phyloP scores from a whole-genome alignment of 805 yeast species.

The Kodamaea kaohsiungensis region DNA sequence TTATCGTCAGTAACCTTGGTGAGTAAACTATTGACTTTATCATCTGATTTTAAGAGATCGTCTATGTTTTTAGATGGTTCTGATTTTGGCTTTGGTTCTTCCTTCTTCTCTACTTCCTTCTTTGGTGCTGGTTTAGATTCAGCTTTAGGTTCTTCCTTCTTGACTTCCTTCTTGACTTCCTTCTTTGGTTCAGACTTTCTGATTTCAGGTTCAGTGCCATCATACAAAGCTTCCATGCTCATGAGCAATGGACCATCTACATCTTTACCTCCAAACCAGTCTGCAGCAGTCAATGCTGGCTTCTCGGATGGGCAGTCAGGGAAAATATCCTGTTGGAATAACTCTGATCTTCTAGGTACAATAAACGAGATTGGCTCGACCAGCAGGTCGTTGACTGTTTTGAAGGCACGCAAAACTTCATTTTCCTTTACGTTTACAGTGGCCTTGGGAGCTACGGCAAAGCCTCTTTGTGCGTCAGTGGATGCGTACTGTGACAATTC shows the following conservation, averaged over 20 bases:
- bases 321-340: constrained; percentile 88
- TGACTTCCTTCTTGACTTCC: constrained; percentile 18
- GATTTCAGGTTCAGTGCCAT: constrained; percentile 63
- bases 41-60: constrained; percentile 37
- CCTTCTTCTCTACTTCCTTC: constrained; percentile 5
- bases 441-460: constrained; percentile 85
- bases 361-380: constrained; percentile 91
- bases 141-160: constrained; percentile 15
- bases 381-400: constrained; percentile 80
- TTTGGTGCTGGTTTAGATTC: constrained; percentile 14
- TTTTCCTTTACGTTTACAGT: constrained; percentile 77
- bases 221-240: constrained; percentile 73
- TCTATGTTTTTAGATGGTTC: constrained; percentile 31
- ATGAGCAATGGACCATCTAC: constrained; percentile 82
- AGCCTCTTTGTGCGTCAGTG: constrained; percentile 93
- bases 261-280: constrained; percentile 76
- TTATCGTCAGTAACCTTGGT: constrained; percentile 40
- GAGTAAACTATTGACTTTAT: constrained; percentile 35
- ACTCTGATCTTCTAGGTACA: constrained; percentile 93
- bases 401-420: constrained; percentile 80
- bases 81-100: constrained; percentile 7
- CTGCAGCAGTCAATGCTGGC: constrained; percentile 77
- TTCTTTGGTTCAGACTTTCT: constrained; percentile 29
- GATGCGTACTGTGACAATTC: constrained; percentile 89
- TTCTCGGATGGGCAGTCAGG: constrained; percentile 84